Percentiles rank a stretch among this genome's conserved stretches.
These are phyloP conservation scores for Rhizopogon rudus DNA, from an alignment of 768 basidiomycete genomes.

Conservation along the genomic window DNA sequence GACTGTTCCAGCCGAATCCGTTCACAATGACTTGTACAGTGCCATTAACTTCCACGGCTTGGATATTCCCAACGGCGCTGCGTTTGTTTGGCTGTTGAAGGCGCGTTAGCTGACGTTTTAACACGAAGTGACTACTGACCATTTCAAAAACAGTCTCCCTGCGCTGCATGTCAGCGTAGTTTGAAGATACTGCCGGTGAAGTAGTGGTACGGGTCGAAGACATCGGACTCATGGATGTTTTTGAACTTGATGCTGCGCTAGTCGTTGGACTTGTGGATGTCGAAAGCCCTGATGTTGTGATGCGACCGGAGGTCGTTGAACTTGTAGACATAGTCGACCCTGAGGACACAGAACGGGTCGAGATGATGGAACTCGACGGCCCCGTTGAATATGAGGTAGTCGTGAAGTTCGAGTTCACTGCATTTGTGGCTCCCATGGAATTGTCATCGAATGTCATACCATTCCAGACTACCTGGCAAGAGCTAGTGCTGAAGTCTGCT, in stretches of 20 bases:
- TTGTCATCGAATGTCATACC: constrained; percentile 21
- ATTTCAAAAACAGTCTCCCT: neutral
- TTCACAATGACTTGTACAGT: constrained; percentile 24
- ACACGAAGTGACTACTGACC: neutral
- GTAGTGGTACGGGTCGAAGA: neutral
- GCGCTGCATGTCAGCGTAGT: neutral
- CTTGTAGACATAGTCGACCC: neutral
- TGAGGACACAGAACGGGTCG: neutral
- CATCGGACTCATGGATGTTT: neutral
- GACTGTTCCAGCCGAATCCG: constrained; percentile 29
- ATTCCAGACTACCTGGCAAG: constrained; percentile 57
- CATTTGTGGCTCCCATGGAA: neutral
- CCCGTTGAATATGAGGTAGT: neutral
- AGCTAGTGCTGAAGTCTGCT: constrained; percentile 18
- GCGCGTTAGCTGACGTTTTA: neutral
- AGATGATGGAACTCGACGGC: neutral
- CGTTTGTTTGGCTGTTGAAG: constrained; percentile 4
- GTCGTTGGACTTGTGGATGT: neutral
- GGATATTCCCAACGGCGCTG: constrained; percentile 14
- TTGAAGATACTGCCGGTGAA: neutral
- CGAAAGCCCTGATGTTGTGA: no score
- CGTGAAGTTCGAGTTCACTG: neutral
- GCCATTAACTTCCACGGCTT: constrained; percentile 22
- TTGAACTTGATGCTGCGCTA: neutral
- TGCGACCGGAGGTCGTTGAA: neutral